Evolutionary conservation across 1,284 basidiomycete species (phyloP).

Genomic region (Ustilago loliicola): DNA sequence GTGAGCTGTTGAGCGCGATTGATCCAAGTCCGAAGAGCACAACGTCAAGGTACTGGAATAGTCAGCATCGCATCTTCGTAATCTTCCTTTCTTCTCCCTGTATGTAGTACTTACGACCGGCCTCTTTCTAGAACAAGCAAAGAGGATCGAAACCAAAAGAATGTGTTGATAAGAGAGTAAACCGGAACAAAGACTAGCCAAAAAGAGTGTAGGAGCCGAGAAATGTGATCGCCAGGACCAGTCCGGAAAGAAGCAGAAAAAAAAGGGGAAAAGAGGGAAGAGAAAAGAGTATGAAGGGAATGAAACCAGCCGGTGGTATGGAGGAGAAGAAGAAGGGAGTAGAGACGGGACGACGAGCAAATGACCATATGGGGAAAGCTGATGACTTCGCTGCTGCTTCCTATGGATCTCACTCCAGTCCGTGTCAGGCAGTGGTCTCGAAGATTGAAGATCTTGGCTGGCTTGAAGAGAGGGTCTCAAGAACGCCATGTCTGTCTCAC

Average conservation of each 20-base stretch:
- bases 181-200: slow-evolving; percentile 5
- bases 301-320: slow-evolving; percentile 51
- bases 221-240: slow-evolving; percentile 35
- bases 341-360: background rate
- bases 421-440: background rate
- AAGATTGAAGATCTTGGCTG: background rate
- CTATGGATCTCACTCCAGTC: background rate
- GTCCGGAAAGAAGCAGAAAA: slow-evolving; percentile 11
- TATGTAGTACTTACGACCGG: slow-evolving; percentile 33
- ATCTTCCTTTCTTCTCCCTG: background rate
- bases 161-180: slow-evolving; percentile 18
- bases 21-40: background rate
- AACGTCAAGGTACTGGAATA: background rate
- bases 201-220: background rate
- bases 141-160: slow-evolving; percentile 14
- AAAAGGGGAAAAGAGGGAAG: slow-evolving; percentile 7
- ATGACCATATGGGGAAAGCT: slow-evolving; percentile 19
- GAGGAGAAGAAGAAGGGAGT: slow-evolving; percentile 33
- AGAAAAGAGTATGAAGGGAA: slow-evolving; percentile 20
- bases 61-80: background rate
- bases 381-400: background rate
- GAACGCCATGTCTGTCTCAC: slow-evolving; percentile 20
- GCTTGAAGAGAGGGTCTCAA: background rate
- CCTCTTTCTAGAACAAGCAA: slow-evolving; percentile 13
- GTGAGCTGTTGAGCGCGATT: background rate